Base-by-base conservation (phyloP, 257 asterid genomes). In the Solanum bulbocastanum region DNA sequence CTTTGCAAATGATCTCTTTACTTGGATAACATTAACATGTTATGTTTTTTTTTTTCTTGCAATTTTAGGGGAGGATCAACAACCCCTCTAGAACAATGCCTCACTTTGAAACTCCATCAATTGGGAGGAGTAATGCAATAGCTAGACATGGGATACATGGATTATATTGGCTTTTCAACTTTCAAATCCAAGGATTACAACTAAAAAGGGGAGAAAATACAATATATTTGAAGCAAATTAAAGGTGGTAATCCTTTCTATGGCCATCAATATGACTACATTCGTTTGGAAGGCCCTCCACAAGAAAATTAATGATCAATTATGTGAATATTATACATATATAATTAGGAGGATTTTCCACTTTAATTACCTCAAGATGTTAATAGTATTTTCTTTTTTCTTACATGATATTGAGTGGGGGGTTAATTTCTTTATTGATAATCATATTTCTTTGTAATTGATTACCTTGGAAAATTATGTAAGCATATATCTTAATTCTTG, bases 61-160 rank as follows among this genome's bases (percentile, higher is more conserved):
- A 44, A 30, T 71, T 27, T 13, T 82, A 95, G 97, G 94, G 94
- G 14, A 90, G 92, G 35, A 42, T 94, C 33, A 95, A 93, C 37
- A 65, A 90, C 65, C 90, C 73, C 69, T 3, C 87, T 32, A 60
- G 84, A 8, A 13, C 20, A 82, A 32, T 8, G 32, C 85, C 88
- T 14, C 37, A 86, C 40, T 92, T 92, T 56, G 86, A 86, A 1
- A 93, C 94, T 5, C 92, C 92, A 6, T 3, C 15, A 12, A 92
- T 92, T 33, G 96, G 96, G 30, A 87, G 36, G 69, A 96, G 93
- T 84, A 94, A 94, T 23, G 94, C 97, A 3, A 60, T 95, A 6
- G 95, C 96, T n/a, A 91, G 98, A 65, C 96, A 95, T 84, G 94
- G 96, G 0, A 92, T 91, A 74, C 94, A 88, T 32, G 98, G 98